These are phyloP conservation scores for Zea mays DNA, from an alignment of 176 grass and related monocot species.

Conservation along the genomic window Zm-B73-REFERENCE-NAM-5.0 NC_050101.1:156207001-156207500, in stretches of 20 bases:
- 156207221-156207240: too few species aligned
- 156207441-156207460: conserved; percentile 70
- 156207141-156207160: too few species aligned
- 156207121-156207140: conserved; percentile 37
- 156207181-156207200: too few species aligned
- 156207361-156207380: conserved; percentile 90
- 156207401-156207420: conserved; percentile 71
- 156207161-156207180: too few species aligned
- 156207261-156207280: background rate
- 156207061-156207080: conserved; percentile 26
- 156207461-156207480: conserved; percentile 87
- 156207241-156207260: background rate
- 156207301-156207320: conserved; percentile 73
- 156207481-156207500: conserved; percentile 69
- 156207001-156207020: conserved; percentile 15
- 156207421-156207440: conserved; percentile 67
- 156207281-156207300: conserved; percentile 49
- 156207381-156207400: conserved; percentile 83
- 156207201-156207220: too few species aligned
- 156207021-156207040: background rate
- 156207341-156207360: conserved; percentile 76
- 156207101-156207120: conserved; percentile 24
- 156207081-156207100: conserved; percentile 45
- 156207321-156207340: conserved; percentile 48
- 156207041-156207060: conserved; percentile 33